Conservation (phyloP, 306 rosid genomes). For the Sicyos baderoa region DNA sequence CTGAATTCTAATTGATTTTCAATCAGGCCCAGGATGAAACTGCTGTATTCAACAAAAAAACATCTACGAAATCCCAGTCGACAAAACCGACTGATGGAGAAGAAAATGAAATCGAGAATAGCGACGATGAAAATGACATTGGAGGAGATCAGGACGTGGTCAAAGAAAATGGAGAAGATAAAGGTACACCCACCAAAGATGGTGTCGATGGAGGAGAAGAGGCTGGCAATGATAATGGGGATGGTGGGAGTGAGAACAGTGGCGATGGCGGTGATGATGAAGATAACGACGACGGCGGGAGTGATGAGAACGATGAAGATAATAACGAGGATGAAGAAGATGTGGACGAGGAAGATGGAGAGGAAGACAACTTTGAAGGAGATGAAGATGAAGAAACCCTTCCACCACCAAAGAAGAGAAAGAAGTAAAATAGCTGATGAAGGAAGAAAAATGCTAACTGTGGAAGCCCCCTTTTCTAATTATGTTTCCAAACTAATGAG, state of each 20-base stretch:
- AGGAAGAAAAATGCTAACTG: not conserved
- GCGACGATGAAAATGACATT: too few species aligned
- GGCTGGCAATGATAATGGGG: not conserved
- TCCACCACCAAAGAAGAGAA: constrained; percentile 46
- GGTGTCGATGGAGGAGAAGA: constrained; percentile 9
- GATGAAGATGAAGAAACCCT: constrained; percentile 26
- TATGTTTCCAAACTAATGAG: too few species aligned
- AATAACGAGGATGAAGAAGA: constrained; percentile 4
- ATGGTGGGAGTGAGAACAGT: constrained; percentile 1
- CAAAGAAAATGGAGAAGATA: constrained; percentile 7
- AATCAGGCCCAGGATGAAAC: too few species aligned
- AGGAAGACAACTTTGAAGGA: constrained; percentile 30
- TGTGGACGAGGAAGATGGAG: constrained; percentile 7
- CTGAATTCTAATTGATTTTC: too few species aligned
- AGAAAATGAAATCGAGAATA: too few species aligned
- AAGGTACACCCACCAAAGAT: constrained; percentile 4
- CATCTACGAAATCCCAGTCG: too few species aligned
- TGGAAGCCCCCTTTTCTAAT: too few species aligned
- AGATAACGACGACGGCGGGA: not conserved
- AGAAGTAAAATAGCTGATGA: constrained; percentile 25
- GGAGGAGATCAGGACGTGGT: too few species aligned
- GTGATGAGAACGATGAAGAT: not conserved
- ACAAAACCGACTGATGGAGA: too few species aligned
- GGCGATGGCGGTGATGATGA: not conserved
- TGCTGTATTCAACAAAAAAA: too few species aligned